A percentile compares a stretch with the other conserved stretches of the same genome.
Conservation (phyloP, 169 alveolate species). For the Plasmodium vivax region DNA sequence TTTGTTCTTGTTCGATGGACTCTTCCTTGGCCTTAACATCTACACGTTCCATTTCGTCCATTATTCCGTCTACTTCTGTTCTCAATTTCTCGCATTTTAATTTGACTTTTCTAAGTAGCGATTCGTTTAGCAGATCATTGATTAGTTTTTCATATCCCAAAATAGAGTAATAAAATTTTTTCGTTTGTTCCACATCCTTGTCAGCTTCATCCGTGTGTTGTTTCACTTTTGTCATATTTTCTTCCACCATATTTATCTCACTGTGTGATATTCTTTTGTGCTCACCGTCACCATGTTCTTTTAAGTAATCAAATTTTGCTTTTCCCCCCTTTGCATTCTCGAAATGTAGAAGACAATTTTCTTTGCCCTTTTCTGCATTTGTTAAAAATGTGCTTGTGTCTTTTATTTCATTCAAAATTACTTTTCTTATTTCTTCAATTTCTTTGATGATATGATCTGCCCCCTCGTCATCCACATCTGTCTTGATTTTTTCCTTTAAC, state of each 20-base stretch:
- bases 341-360: background rate
- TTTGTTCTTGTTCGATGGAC: background rate
- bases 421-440: constrained; percentile 4
- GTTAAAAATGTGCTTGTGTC: background rate
- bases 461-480: background rate
- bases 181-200: background rate
- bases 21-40: background rate
- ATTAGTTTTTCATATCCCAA: background rate
- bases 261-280: background rate
- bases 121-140: background rate
- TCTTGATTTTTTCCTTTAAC: constrained; percentile 8
- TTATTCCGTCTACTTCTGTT: background rate
- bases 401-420: constrained; percentile 7
- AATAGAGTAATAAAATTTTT: background rate
- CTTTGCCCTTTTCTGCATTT: background rate
- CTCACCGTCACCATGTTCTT: background rate
- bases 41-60: background rate
- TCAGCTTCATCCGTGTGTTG: background rate
- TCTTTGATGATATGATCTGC: background rate
- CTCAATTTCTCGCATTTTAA: background rate
- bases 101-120: background rate
- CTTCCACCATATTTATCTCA: background rate
- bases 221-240: background rate
- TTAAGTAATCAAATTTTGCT: background rate
- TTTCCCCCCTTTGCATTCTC: background rate